Conservation (phyloP, 1,139 yeast genomes). For the Kodamaea fungicola region DNA sequence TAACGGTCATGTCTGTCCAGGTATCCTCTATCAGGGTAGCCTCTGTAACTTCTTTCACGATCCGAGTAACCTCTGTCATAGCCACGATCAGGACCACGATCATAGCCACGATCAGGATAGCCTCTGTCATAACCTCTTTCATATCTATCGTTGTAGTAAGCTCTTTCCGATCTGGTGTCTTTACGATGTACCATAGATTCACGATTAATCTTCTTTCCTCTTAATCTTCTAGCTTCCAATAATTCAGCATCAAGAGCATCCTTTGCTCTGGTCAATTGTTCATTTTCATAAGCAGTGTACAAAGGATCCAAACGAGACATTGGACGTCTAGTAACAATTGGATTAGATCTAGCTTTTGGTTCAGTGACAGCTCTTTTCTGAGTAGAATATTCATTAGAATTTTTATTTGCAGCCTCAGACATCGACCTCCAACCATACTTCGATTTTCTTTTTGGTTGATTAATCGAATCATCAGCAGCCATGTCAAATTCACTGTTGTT, state of each 20-base stretch:
- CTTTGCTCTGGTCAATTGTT: constrained; percentile 45
- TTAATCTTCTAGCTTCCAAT: constrained; percentile 17
- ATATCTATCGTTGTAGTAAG: background rate
- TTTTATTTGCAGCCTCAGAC: constrained; percentile 32
- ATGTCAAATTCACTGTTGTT: constrained; percentile 35
- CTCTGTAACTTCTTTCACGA: constrained; percentile 3
- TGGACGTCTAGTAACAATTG: constrained; percentile 53
- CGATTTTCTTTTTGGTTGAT: constrained; percentile 41
- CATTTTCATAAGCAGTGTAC: constrained; percentile 47
- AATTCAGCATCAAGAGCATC: constrained; percentile 41
- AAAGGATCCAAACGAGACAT: constrained; percentile 69
- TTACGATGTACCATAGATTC: constrained; percentile 34
- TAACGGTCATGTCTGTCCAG: constrained; percentile 9
- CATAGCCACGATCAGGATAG: background rate
- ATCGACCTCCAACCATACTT: constrained; percentile 32
- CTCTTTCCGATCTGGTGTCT: constrained; percentile 2
- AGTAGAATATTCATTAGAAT: constrained; percentile 40
- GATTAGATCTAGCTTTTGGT: constrained; percentile 40
- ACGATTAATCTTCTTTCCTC: constrained; percentile 25
- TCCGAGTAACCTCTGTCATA: constrained; percentile 5
- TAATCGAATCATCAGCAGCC: constrained; percentile 20
- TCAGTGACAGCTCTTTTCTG: constrained; percentile 50
- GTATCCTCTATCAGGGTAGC: constrained; percentile 11
- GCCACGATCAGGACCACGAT: background rate
- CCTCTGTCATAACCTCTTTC: constrained; percentile 1